These are phyloP conservation scores for Saprolegnia diclina DNA, from an alignment of 352 stramenopile genomes.

Conservation along the genomic window DNA sequence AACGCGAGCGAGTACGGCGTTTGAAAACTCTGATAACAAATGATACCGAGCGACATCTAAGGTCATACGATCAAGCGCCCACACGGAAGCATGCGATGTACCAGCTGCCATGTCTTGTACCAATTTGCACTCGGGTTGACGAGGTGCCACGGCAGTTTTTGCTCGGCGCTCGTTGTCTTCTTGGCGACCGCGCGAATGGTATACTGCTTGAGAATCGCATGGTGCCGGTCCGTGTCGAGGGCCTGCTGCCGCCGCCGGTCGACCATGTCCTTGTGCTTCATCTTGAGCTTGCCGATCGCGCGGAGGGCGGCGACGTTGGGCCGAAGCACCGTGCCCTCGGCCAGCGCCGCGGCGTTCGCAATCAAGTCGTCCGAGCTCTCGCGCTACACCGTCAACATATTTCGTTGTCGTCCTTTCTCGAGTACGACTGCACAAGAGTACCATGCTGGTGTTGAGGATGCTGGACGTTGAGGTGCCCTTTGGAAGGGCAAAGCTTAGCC, in stretches of 20 bases:
- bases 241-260: slow-evolving; percentile 26
- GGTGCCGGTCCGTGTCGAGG: slow-evolving; percentile 55
- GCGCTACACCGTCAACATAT: background rate
- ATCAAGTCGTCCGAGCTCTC: background rate
- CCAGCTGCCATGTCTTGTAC: slow-evolving; percentile 75
- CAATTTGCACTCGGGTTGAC: slow-evolving; percentile 58
- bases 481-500: background rate
- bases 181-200: slow-evolving; percentile 60
- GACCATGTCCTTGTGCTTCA: slow-evolving; percentile 10
- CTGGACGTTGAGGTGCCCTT: background rate
- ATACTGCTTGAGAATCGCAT: slow-evolving; percentile 66
- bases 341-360: background rate
- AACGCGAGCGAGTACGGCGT: slow-evolving; percentile 65
- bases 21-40: slow-evolving; percentile 71
- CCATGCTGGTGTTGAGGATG: background rate
- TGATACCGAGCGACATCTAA: slow-evolving; percentile 55
- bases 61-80: background rate
- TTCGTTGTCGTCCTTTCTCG: background rate
- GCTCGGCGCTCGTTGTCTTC: slow-evolving; percentile 34
- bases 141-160: slow-evolving; percentile 46
- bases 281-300: background rate
- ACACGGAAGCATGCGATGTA: slow-evolving; percentile 23
- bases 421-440: too few relatives aligned
- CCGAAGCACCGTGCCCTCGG: background rate
- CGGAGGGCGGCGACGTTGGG: background rate